Conservation (phyloP, 805 yeast species). For the Debaryomyces maramus region DNA sequence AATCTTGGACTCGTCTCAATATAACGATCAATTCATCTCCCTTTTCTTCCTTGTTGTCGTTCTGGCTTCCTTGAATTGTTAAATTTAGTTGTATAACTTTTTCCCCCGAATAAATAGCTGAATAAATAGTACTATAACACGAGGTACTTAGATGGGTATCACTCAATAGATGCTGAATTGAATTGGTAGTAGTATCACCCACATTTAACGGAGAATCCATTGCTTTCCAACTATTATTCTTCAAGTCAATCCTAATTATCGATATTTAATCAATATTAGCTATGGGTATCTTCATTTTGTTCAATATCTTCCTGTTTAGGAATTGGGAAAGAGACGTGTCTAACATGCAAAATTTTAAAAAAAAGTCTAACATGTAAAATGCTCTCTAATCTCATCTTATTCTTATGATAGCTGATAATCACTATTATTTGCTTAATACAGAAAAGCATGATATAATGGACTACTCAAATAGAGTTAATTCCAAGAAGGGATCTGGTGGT, state of each 20-base stretch:
- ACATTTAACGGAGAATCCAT: constrained; percentile 45
- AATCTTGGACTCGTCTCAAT: constrained; percentile 43
- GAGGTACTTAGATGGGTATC: constrained; percentile 35
- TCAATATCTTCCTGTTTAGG: constrained; percentile 8
- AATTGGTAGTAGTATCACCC: constrained; percentile 43
- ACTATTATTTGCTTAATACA: too few relatives aligned
- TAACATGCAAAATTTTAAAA: constrained; percentile 7
- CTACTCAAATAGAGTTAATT: constrained; percentile 84
- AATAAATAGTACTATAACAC: constrained; percentile 16
- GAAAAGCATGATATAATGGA: too few relatives aligned
- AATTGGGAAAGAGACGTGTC: constrained; percentile 10
- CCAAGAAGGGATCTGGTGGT: constrained; percentile 90
- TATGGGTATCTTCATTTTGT: not conserved
- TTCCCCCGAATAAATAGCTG: constrained; percentile 37
- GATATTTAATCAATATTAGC: not conserved
- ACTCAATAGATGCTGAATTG: constrained; percentile 34
- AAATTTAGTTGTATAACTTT: constrained; percentile 37
- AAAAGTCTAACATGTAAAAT: constrained; percentile 5
- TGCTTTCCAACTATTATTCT: constrained; percentile 1
- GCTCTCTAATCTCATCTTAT: too few relatives aligned
- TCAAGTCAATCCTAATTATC: not conserved
- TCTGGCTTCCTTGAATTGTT: constrained; percentile 5
- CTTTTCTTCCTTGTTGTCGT: not conserved
- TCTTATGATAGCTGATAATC: too few relatives aligned
- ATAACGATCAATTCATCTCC: constrained; percentile 17